A percentile compares a stretch with the other conserved stretches of the same genome.
Conservation (phyloP, 1,284 basidiomycete genomes). For the Retiboletus fuscus region DNA sequence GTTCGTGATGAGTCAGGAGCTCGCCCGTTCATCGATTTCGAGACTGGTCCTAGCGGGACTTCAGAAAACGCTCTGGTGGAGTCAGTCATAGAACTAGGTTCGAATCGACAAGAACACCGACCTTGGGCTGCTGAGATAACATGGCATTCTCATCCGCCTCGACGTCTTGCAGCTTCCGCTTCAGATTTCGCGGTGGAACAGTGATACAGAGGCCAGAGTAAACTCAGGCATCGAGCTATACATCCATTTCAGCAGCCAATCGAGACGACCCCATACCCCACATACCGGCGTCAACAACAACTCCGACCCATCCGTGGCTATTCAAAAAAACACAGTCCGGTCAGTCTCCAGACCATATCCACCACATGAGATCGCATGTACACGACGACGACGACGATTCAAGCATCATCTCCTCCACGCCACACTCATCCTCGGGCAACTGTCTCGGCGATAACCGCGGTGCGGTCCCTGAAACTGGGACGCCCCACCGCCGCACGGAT, state of each 20-base stretch:
- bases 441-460: constrained; percentile 42
- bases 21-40: constrained; percentile 18
- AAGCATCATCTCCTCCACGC: constrained; percentile 29
- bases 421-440: constrained; percentile 42
- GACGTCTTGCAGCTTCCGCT: constrained; percentile 45
- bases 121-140: constrained; percentile 36
- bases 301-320: constrained; percentile 18
- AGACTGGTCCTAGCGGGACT: constrained; percentile 25
- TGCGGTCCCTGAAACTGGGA: constrained; percentile 25
- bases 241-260: constrained; percentile 13
- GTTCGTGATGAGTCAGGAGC: no score
- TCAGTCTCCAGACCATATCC: constrained; percentile 15
- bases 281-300: constrained; percentile 37
- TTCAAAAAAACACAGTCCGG: not conserved
- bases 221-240: constrained; percentile 23
- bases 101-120: constrained; percentile 5
- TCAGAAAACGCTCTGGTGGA: constrained; percentile 12
- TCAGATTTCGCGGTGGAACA: constrained; percentile 34
- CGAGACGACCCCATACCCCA: not conserved
- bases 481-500: not conserved
- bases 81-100: constrained; percentile 13
- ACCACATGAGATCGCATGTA: constrained; percentile 33
- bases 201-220: constrained; percentile 43
- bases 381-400: constrained; percentile 22
- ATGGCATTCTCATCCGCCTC: constrained; percentile 21